Evolutionary conservation across 2,329 filamentous ascomycete genomes (phyloP).

Genomic region (Penicillium nordicum): DNA sequence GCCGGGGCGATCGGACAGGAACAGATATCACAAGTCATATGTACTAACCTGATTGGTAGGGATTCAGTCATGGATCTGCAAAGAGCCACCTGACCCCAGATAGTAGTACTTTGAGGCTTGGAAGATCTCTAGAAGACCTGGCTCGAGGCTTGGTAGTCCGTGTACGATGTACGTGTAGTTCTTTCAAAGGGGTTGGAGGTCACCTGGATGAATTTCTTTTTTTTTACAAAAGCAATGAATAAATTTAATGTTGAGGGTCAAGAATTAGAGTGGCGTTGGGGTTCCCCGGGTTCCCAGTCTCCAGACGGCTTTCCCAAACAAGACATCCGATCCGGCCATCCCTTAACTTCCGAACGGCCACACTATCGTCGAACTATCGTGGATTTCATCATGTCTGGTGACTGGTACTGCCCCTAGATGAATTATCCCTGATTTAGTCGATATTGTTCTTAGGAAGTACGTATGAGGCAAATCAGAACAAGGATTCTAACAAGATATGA

Average conservation of each 20-base stretch:
- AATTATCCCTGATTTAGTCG: background rate
- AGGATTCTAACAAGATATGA: background rate
- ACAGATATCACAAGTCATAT: background rate
- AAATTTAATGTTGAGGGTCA: background rate
- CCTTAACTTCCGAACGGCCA: background rate
- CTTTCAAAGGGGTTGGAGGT: background rate
- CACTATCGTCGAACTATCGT: slow-evolving; percentile 1
- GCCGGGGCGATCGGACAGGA: slow-evolving; percentile 2
- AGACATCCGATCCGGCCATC: slow-evolving; percentile 12
- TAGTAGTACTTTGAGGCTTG: background rate
- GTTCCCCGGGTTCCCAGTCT: slow-evolving; percentile 2
- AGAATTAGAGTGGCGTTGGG: slow-evolving; percentile 7
- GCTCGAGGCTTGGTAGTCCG: background rate
- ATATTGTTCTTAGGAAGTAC: background rate
- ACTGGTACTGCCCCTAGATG: background rate
- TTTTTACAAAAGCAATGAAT: background rate
- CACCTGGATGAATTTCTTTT: background rate
- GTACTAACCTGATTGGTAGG: background rate
- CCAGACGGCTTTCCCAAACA: slow-evolving; percentile 8
- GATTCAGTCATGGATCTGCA: background rate
- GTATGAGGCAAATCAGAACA: background rate
- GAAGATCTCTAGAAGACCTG: slow-evolving; percentile 4
- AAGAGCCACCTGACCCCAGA: slow-evolving; percentile 4
- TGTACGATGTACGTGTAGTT: background rate
- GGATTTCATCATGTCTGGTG: background rate